These are phyloP conservation scores for Cenococcum geophilum DNA, from an alignment of 495 filamentous ascomycete genomes.

Conservation along the genomic window DNA sequence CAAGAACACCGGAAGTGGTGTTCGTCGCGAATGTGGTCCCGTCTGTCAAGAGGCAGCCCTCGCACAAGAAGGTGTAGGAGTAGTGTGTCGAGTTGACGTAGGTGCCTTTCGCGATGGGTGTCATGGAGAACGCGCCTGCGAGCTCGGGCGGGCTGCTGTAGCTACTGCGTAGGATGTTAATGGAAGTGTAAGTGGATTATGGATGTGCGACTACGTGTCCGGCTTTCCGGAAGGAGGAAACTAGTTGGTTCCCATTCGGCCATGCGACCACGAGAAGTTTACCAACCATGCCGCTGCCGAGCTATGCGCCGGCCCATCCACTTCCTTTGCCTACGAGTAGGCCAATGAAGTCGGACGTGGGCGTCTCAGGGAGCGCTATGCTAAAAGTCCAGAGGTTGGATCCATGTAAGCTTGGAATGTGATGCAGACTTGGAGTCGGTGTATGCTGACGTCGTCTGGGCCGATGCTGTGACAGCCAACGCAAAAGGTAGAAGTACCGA, in stretches of 20 bases:
- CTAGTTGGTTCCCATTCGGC: conserved; percentile 22
- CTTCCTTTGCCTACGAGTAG: conserved; percentile 26
- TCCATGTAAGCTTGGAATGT: conserved; percentile 21
- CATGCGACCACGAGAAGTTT: conserved; percentile 27
- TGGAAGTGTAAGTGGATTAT: background rate
- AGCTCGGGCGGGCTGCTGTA: conserved; percentile 25
- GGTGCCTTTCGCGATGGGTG: conserved; percentile 26
- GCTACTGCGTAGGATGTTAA: conserved; percentile 6
- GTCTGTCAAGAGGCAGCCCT: conserved; percentile 19
- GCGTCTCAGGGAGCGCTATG: conserved; percentile 18
- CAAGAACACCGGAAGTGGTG: conserved; percentile 7
- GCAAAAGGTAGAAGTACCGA: conserved; percentile 8
- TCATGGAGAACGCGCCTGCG: conserved; percentile 24
- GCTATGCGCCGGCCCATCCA: conserved; percentile 23
- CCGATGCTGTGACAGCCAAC: conserved; percentile 12
- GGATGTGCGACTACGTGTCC: conserved; percentile 6
- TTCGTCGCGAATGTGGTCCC: conserved; percentile 18
- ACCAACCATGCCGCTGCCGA: conserved; percentile 22
- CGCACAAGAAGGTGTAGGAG: conserved; percentile 30
- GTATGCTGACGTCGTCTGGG: conserved; percentile 14
- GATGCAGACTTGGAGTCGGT: conserved; percentile 28
- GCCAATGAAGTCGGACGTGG: conserved; percentile 25
- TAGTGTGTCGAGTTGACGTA: conserved; percentile 30
- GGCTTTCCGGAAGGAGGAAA: conserved; percentile 21
- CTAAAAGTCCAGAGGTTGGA: conserved; percentile 18